Conservation (phyloP, 108 stramenopile genomes). For the Nitzschia sp. region DNA sequence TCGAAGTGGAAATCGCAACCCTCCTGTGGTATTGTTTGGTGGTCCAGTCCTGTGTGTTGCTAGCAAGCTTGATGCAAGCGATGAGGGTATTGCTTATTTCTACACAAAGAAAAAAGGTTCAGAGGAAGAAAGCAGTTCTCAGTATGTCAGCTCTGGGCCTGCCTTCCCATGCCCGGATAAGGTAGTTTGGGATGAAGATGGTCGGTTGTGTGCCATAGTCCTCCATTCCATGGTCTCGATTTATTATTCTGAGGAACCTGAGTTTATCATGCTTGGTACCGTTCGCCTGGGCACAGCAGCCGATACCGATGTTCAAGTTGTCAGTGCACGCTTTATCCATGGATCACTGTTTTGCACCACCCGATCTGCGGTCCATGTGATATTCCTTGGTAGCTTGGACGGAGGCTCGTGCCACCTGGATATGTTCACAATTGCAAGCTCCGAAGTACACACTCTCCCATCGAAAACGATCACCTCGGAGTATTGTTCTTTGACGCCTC, state of each 20-base stretch:
- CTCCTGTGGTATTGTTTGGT: constrained; percentile 70
- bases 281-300: constrained; percentile 30
- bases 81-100: constrained; percentile 70
- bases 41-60: constrained; percentile 81
- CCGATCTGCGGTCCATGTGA: constrained; percentile 55
- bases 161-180: constrained; percentile 76
- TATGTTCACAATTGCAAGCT: constrained; percentile 60
- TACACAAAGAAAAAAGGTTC: constrained; percentile 57
- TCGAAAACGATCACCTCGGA: constrained; percentile 10
- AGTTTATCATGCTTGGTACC: constrained; percentile 71
- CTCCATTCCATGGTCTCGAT: constrained; percentile 64
- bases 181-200: constrained; percentile 81
- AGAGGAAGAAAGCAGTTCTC: constrained; percentile 52
- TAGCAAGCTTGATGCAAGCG: constrained; percentile 38
- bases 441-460: constrained; percentile 37
- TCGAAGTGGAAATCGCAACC: constrained; percentile 66
- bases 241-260: constrained; percentile 60
- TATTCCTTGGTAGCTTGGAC: constrained; percentile 68
- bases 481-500: constrained; percentile 30
- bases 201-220: constrained; percentile 64
- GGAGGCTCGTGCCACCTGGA: constrained; percentile 67
- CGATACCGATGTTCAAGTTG: constrained; percentile 40
- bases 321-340: constrained; percentile 73
- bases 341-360: constrained; percentile 76
- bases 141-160: constrained; percentile 65